Evolutionary conservation across 441 rosid species (phyloP).

Genomic region (Euphorbia celastroides): DNA sequence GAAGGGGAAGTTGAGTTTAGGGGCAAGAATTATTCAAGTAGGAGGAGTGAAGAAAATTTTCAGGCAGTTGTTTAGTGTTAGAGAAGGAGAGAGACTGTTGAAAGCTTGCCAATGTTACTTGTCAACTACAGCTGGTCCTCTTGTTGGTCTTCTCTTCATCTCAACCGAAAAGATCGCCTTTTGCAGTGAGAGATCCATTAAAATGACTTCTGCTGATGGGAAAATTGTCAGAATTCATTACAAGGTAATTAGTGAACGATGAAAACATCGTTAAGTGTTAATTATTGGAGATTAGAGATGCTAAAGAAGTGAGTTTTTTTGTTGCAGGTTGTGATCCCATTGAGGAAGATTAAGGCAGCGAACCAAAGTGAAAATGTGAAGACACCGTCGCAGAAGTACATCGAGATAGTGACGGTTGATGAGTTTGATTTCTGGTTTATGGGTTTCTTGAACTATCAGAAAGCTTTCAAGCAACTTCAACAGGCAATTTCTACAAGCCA

Average conservation of each 20-base stretch:
- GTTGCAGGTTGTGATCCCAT: constrained; percentile 45
- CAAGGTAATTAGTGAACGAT: constrained; percentile 33
- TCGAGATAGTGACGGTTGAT: constrained; percentile 52
- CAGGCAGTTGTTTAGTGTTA: constrained; percentile 37
- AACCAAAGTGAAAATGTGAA: constrained; percentile 48
- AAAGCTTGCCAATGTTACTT: constrained; percentile 50
- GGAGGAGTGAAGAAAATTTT: constrained; percentile 55
- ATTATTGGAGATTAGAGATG: neutral
- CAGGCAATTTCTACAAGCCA: constrained; percentile 33
- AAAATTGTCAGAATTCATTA: constrained; percentile 39
- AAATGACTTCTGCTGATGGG: constrained; percentile 41
- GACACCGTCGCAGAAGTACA: constrained; percentile 60
- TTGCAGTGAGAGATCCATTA: constrained; percentile 56
- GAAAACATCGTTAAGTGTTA: neutral
- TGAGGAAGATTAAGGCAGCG: constrained; percentile 38
- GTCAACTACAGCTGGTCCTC: constrained; percentile 59
- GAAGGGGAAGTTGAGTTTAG: constrained; percentile 58
- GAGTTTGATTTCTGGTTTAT: constrained; percentile 78
- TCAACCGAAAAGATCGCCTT: constrained; percentile 53
- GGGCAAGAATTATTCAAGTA: constrained; percentile 53
- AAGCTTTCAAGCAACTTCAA: constrained; percentile 43
- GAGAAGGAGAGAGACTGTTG: constrained; percentile 40
- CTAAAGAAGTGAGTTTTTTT: neutral
- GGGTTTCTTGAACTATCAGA: constrained; percentile 64
- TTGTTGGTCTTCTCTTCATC: constrained; percentile 57